Percentiles rank a stretch among this genome's conserved stretches.
Evolutionary conservation across 2,329 filamentous ascomycete genomes (phyloP).

Genomic region (Raffaelea deltoideospora): DNA sequence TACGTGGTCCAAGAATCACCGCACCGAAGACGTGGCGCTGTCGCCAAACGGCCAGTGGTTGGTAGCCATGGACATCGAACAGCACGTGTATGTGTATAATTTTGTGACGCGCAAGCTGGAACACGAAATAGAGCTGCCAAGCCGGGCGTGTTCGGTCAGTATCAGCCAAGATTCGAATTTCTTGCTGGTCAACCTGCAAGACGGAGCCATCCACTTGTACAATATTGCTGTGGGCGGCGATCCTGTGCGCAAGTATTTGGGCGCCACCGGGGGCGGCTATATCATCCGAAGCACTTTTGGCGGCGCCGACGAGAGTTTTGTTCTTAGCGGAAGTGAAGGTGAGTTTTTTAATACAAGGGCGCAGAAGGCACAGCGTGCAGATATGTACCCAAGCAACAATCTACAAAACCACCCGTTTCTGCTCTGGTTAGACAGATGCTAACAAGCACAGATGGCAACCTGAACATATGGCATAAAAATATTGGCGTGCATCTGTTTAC

Average conservation of each 20-base stretch:
- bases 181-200: slow-evolving; percentile 68
- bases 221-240: slow-evolving; percentile 54
- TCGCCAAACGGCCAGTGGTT: slow-evolving; percentile 68
- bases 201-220: slow-evolving; percentile 63
- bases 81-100: slow-evolving; percentile 69
- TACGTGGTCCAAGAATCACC: slow-evolving; percentile 54
- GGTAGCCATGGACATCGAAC: slow-evolving; percentile 58
- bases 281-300: slow-evolving; percentile 77
- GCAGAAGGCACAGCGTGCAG: too few species aligned
- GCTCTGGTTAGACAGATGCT: slow-evolving; percentile 7
- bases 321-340: slow-evolving; percentile 87
- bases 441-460: slow-evolving; percentile 37
- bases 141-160: slow-evolving; percentile 60
- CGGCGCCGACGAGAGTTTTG: slow-evolving; percentile 81
- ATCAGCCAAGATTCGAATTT: slow-evolving; percentile 70
- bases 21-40: slow-evolving; percentile 74
- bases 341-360: slow-evolving; percentile 15
- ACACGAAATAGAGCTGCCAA: slow-evolving; percentile 55
- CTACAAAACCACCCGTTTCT: too few species aligned
- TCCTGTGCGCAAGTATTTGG: slow-evolving; percentile 58
- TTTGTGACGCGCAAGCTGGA: slow-evolving; percentile 58
- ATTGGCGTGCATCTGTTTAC: slow-evolving; percentile 63
- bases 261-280: slow-evolving; percentile 52
- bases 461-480: slow-evolving; percentile 86
- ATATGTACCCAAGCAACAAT: too few species aligned